Conservation (phyloP, 2,329 filamentous ascomycete genomes). For the Penicillium nordicum region DNA sequence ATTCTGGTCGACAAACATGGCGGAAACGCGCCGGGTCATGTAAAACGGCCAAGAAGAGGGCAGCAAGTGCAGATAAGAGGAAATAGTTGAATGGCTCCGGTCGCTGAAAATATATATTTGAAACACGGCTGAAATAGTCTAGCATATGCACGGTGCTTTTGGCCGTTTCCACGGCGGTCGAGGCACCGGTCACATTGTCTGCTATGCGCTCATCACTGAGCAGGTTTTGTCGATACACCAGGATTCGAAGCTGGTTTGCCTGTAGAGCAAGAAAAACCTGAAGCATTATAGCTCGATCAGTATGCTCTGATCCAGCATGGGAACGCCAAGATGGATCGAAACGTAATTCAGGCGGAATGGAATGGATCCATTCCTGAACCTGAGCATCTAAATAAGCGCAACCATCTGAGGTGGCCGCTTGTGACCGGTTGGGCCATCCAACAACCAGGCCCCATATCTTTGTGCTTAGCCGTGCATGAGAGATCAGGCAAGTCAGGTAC, state of each 20-base stretch:
- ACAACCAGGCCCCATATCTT: constrained; percentile 48
- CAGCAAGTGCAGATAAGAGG: constrained; percentile 39
- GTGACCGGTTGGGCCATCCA: constrained; percentile 34
- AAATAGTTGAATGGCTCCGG: constrained; percentile 45
- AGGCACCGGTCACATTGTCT: constrained; percentile 35
- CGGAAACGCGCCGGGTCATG: constrained; percentile 46
- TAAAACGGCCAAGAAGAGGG: constrained; percentile 46
- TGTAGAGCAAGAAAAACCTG: constrained; percentile 46
- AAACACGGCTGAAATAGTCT: constrained; percentile 36
- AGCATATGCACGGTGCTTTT: constrained; percentile 40
- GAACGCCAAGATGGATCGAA: constrained; percentile 32
- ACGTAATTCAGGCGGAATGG: constrained; percentile 44
- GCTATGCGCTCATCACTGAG: constrained; percentile 40
- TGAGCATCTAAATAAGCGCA: constrained; percentile 42
- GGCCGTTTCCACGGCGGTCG: constrained; percentile 42
- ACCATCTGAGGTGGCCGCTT: constrained; percentile 36
- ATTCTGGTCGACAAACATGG: constrained; percentile 33
- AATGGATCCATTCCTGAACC: constrained; percentile 47
- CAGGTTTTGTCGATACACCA: constrained; percentile 46
- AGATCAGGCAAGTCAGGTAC: constrained; percentile 50
- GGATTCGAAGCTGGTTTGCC: constrained; percentile 46
- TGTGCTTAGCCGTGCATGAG: constrained; percentile 47
- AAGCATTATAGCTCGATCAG: constrained; percentile 41
- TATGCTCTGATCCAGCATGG: constrained; percentile 13
- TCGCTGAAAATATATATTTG: constrained; percentile 40